These are phyloP conservation scores for Pezicula neosporulosa DNA, from an alignment of 2,329 filamentous ascomycete species.

Conservation along the genomic window DNA sequence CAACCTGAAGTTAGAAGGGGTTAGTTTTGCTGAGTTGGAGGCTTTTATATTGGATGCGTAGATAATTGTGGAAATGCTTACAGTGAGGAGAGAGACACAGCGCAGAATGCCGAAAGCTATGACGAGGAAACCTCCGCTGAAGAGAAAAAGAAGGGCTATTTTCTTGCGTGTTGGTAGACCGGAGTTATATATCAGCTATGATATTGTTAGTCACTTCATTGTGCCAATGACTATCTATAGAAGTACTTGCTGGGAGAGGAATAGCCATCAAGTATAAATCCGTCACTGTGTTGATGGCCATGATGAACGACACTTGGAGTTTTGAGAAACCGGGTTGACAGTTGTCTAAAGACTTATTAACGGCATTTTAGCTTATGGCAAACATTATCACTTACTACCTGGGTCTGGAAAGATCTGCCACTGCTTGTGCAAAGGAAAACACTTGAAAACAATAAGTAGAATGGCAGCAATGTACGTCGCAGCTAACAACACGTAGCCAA, in stretches of 20 bases:
- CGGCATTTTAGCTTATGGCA: not conserved
- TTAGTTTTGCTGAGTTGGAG: not conserved
- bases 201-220: not conserved
- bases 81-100: slow-evolving; percentile 43
- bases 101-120: slow-evolving; percentile 49
- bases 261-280: slow-evolving; percentile 56
- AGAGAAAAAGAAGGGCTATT: slow-evolving; percentile 47
- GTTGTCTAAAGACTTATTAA: slow-evolving; percentile 26
- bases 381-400: slow-evolving; percentile 35
- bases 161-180: slow-evolving; percentile 38
- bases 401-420: slow-evolving; percentile 58
- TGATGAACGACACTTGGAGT: slow-evolving; percentile 46
- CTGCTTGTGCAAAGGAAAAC: slow-evolving; percentile 46
- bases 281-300: slow-evolving; percentile 48
- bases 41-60: not conserved
- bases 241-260: slow-evolving; percentile 44
- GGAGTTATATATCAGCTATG: not conserved
- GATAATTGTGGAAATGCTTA: slow-evolving; percentile 6
- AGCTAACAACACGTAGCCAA: slow-evolving; percentile 46
- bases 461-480: slow-evolving; percentile 45
- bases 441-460: slow-evolving; percentile 47
- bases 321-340: slow-evolving; percentile 49
- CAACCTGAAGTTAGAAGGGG: slow-evolving; percentile 21
- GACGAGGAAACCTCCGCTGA: slow-evolving; percentile 53
- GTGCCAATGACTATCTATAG: not conserved